Evolutionary conservation across 768 basidiomycete genomes (phyloP), one percentile per base, ranked within the genome.

Genomic region (Auriscalpium orientale): DNA sequence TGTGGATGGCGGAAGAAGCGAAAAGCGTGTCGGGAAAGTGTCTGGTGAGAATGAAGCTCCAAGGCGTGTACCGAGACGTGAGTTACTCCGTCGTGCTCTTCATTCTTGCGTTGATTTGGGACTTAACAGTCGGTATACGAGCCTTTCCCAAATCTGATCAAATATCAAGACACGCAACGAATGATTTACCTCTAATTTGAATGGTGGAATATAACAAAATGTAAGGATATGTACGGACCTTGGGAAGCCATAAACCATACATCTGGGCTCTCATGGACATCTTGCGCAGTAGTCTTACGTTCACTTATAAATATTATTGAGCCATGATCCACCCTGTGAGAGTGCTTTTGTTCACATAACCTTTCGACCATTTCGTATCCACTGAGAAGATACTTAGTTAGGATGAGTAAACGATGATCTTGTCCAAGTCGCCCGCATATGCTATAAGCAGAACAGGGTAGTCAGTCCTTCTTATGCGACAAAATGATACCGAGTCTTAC

Each of bases 361-460:
- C 28, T 2, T 28, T 28, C 7, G 28, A 28, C 28, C 28, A 28
- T 3, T 28, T 28, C 28, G 4, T 28, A 28, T 28, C 4, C 28
- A 5, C 28, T 28, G 28, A 28, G 28, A 28, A 3, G 28, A 28
- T 4, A 9, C 38, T 40, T 16, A 18, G 12, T 47, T 34, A 54
- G 20, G 53, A 47, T 34, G 53, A 34, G 64, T 82, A 84, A 3
- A 85, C 82, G 34, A 83, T 70, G 61, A 84, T 81, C 68, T 76
- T 82, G 68, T 83, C 82, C 40, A 83, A 70, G 61, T 84, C 81
- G 11, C 72, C 82, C 13, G 81, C 82, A 65, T 77, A 83, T 60
- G 71, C 81, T 51, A 8, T 51, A 22, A 22, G 40, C 51, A 22
- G 22, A 37, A 20, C 20, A 34, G 2, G 0, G 3, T 46, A 13